These are phyloP conservation scores for Tylopilus sp. DNA, from an alignment of 1,284 basidiomycete species.

Conservation along the genomic window DNA sequence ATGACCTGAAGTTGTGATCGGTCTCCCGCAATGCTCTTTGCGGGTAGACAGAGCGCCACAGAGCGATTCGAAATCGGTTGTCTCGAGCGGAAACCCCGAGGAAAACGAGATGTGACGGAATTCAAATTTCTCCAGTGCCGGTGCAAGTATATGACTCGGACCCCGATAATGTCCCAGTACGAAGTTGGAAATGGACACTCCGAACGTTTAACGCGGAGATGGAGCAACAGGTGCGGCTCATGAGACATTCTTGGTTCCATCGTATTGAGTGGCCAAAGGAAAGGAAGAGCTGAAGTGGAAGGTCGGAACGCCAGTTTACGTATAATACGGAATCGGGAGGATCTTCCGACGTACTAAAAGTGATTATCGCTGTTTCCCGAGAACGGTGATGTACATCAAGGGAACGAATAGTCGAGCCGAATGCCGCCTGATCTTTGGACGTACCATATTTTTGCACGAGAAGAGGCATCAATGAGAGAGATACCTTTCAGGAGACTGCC, in stretches of 20 bases:
- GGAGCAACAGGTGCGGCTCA: not conserved
- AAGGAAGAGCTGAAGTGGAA: not conserved
- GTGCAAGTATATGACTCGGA: not conserved
- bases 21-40: not conserved
- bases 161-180: not conserved
- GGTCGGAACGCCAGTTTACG: not conserved
- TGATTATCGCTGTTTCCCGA: not conserved
- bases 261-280: no score
- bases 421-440: not conserved
- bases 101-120: not conserved
- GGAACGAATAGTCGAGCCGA: not conserved
- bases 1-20: not conserved
- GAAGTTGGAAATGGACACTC: not conserved
- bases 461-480: not conserved
- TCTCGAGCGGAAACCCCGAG: fast-evolving
- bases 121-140: not conserved
- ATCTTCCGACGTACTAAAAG: not conserved
- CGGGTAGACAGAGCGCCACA: not conserved
- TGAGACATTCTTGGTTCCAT: fast-evolving
- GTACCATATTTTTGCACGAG: not conserved
- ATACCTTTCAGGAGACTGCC: not conserved
- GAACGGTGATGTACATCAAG: not conserved
- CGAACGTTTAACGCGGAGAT: not conserved
- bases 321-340: fast-evolving
- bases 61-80: not conserved